Conservation (phyloP, 768 basidiomycete species). For the Clitopilus hobsonii region DNA sequence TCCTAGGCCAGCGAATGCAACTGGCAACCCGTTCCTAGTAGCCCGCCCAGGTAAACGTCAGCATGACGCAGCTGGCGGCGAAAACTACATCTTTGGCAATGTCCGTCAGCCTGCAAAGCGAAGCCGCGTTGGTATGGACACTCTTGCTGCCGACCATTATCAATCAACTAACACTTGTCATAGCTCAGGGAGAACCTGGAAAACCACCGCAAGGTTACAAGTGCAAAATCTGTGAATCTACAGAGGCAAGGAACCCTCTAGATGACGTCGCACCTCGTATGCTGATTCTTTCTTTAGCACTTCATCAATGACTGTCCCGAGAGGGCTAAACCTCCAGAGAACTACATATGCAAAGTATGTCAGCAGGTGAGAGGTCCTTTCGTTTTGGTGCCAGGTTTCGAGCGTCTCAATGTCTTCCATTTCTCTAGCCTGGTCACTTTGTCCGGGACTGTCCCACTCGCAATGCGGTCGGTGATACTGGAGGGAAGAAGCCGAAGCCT, state of each 20-base stretch:
- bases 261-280: not conserved
- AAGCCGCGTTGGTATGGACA: conserved; percentile 44
- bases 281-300: conserved; percentile 42
- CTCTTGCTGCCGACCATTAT: not conserved
- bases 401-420: not conserved
- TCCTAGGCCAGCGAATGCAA: conserved; percentile 55
- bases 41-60: conserved; percentile 47
- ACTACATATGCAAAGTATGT: conserved; percentile 87
- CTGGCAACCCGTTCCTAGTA: conserved; percentile 63
- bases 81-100: conserved; percentile 71
- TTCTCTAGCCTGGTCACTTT: conserved; percentile 67
- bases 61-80: conserved; percentile 41
- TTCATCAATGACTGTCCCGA: conserved; percentile 75
- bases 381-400: conserved; percentile 2
- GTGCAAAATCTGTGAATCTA: conserved; percentile 72
- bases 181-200: conserved; percentile 37
- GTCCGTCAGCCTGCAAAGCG: conserved; percentile 56
- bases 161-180: not conserved
- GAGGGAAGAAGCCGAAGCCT: conserved; percentile 74
- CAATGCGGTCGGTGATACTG: conserved; percentile 75
- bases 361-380: conserved; percentile 43
- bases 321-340: conserved; percentile 70
- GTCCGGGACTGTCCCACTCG: conserved; percentile 86
- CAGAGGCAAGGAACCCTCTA: conserved; percentile 45
- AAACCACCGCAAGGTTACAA: conserved; percentile 71